Evolutionary conservation across 306 rosid genomes (phyloP).

Genomic region (Glycine tomentella): DNA sequence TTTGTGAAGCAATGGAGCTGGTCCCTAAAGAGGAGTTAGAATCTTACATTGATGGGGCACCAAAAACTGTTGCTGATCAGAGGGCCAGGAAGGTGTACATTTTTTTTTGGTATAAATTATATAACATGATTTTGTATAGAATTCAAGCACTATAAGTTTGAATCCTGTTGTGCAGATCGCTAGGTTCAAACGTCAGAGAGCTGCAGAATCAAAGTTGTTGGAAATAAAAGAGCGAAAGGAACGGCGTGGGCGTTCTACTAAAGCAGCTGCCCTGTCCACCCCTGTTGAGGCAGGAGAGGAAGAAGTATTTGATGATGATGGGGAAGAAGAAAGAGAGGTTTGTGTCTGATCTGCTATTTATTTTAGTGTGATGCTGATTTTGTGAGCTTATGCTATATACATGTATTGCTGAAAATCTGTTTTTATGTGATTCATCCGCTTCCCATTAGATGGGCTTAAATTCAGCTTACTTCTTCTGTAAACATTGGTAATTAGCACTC

Average conservation of each 20-base stretch:
- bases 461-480: conserved; percentile 18
- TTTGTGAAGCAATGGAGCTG: conserved; percentile 93
- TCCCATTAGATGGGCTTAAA: conserved; percentile 20
- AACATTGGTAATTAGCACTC: background rate
- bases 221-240: conserved; percentile 97
- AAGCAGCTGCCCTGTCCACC: conserved; percentile 90
- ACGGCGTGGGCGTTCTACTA: conserved; percentile 88
- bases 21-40: conserved; percentile 85
- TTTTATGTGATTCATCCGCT: conserved; percentile 21
- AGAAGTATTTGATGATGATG: conserved; percentile 87
- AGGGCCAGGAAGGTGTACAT: conserved; percentile 84
- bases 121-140: background rate
- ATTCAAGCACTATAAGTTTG: conserved; percentile 16
- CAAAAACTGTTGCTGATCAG: conserved; percentile 71
- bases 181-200: conserved; percentile 82
- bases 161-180: conserved; percentile 67
- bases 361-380: conserved; percentile 31
- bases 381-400: conserved; percentile 14
- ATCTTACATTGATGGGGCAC: conserved; percentile 56
- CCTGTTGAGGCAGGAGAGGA: conserved; percentile 96
- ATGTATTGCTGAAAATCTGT: background rate
- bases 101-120: background rate
- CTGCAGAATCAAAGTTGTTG: conserved; percentile 87
- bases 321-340: conserved; percentile 98
- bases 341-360: conserved; percentile 41